Base-by-base conservation (phyloP, 495 filamentous ascomycete genomes). In the Hypoxylon fragiforme region DNA sequence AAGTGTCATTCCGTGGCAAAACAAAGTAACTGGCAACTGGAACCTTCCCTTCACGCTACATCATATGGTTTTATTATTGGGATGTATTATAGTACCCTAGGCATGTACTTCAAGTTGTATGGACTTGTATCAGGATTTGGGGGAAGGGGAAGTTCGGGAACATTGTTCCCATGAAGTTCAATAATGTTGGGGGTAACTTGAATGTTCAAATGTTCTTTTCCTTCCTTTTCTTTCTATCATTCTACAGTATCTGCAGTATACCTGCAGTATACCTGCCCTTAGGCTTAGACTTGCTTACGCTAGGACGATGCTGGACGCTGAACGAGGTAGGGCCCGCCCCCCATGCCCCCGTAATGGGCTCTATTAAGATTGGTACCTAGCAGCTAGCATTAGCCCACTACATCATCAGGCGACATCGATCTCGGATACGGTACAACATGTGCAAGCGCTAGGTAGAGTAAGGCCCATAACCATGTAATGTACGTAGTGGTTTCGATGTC, bases 341-440 rank as follows among this genome's bases (percentile, higher is more conserved):
- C 41, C 34, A 38, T 28, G 50, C 15, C 48, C 47, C 42, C 47
- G n/a, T 47, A 51, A 37, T 32, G 22, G 43, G 18, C 39, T 32
- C 46, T 57, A 46, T 35, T 52, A 50, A 34, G 16, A 54, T 54
- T 40, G 18, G 24, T 37, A 37, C 13, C 4, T 37, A 37, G 8
- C 8, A n/a, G 34, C 11, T 37, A 18, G 24, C 24, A 44, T 40
- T 55, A 56, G 28, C 57, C 47, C 51, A 51, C 57, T 61, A 61
- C 57, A 61, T 61, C 57, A 61, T 61, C 57, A 60, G 57, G 57
- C 50, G 57, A 54, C 57, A 55, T 61, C 46, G 57, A 56, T 61
- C 57, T 61, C 50, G 51, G 51, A 56, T 55, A 51, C 34, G 24
- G 19, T 45, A 50, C 49, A 47, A 44, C 49, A 60, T 44, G 41